Evolutionary conservation across 371 early-diverging fungal species (phyloP).

Genomic region (Phascolomyces articulosus): DNA sequence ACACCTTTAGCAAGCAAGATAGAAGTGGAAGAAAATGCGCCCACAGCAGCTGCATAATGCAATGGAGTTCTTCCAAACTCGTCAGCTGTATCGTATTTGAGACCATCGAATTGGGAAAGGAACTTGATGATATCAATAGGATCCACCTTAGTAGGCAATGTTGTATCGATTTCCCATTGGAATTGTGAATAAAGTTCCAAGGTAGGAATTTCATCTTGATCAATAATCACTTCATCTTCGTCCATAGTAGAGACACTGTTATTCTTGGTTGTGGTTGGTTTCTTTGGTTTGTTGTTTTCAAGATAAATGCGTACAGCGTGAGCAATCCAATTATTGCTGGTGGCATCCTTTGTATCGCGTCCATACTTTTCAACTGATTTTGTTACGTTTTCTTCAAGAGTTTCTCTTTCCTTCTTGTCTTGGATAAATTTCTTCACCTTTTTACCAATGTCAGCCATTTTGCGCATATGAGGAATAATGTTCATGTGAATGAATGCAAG

Average conservation of each 20-base stretch:
- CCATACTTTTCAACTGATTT: background rate
- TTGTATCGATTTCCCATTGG: conserved; percentile 15
- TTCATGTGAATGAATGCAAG: conserved; percentile 46
- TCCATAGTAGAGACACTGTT: background rate
- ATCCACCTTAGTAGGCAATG: conserved; percentile 35
- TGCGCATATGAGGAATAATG: conserved; percentile 46
- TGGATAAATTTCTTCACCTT: conserved; percentile 6
- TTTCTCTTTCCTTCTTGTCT: background rate
- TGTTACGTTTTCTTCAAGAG: background rate
- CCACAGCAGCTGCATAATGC: conserved; percentile 63
- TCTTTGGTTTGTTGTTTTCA: background rate
- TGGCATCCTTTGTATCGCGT: background rate
- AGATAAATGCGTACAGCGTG: background rate
- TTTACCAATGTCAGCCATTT: conserved; percentile 14
- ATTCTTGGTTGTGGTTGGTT: background rate
- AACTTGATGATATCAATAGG: conserved; percentile 61
- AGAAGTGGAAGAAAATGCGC: conserved; percentile 60
- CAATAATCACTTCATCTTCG: background rate
- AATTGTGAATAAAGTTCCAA: conserved; percentile 12
- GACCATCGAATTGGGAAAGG: conserved; percentile 19
- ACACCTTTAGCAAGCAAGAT: conserved; percentile 39
- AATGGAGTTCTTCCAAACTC: conserved; percentile 55
- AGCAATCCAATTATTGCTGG: background rate
- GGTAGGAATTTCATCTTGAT: background rate
- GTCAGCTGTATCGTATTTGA: conserved; percentile 36